These are phyloP conservation scores for Magnaporthiopsis incrustans DNA, from an alignment of 2,329 filamentous ascomycete species.

Conservation along the genomic window DNA sequence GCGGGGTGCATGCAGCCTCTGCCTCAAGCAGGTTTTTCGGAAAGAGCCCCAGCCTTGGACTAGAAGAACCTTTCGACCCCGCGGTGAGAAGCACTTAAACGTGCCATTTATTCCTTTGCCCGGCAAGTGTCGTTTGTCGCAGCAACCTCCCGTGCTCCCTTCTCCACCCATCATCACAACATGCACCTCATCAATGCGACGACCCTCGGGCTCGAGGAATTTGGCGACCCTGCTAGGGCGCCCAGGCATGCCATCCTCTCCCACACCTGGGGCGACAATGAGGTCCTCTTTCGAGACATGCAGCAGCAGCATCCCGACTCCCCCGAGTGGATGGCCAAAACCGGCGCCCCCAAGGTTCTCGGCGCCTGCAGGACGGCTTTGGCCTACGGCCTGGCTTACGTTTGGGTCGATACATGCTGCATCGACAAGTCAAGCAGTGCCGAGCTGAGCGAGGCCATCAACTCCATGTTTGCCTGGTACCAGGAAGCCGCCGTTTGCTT, in stretches of 20 bases:
- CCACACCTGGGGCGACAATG: constrained; percentile 12
- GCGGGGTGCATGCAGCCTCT: too few relatives aligned
- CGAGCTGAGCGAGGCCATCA: constrained; percentile 15
- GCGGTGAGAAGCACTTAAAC: too few relatives aligned
- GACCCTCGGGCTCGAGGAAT: too few relatives aligned
- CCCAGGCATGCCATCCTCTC: constrained; percentile 16
- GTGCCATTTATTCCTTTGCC: too few relatives aligned
- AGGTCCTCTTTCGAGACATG: constrained; percentile 9
- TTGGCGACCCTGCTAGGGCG: too few relatives aligned
- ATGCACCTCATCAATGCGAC: too few relatives aligned
- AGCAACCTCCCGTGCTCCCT: too few relatives aligned
- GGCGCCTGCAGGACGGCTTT: background rate
- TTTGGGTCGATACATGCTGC: constrained; percentile 16
- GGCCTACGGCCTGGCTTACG: constrained; percentile 7
- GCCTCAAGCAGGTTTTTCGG: too few relatives aligned
- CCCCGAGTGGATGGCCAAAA: background rate
- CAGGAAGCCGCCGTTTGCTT: constrained; percentile 8
- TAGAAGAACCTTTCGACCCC: too few relatives aligned
- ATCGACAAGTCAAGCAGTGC: constrained; percentile 13
- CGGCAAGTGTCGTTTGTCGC: too few relatives aligned
- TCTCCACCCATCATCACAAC: too few relatives aligned
- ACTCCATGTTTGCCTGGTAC: constrained; percentile 16
- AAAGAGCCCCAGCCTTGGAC: too few relatives aligned
- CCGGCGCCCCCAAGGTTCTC: constrained; percentile 10
- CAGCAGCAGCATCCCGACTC: background rate